Evolutionary conservation across 108 stramenopile species (phyloP).

Genomic region (Cyclotella sp.): DNA sequence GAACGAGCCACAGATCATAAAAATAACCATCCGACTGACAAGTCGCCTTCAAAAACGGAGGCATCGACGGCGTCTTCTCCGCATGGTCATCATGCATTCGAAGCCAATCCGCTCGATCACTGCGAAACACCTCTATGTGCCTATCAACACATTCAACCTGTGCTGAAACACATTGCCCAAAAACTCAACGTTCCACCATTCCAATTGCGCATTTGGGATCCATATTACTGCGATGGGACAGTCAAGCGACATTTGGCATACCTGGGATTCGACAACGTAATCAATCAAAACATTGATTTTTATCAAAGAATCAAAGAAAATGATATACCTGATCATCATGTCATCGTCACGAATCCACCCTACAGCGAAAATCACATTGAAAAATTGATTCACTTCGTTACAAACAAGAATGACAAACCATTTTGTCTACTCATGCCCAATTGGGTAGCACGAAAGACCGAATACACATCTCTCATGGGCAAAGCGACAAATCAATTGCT

Average conservation of each 20-base stretch:
- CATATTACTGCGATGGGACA: constrained; percentile 86
- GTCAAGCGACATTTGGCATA: constrained; percentile 49
- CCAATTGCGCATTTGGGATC: constrained; percentile 54
- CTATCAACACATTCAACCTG: background rate
- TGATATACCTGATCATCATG: constrained; percentile 65
- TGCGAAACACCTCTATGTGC: constrained; percentile 6
- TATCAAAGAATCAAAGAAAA: constrained; percentile 46
- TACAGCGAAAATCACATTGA: constrained; percentile 82
- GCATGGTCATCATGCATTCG: background rate
- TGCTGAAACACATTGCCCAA: background rate
- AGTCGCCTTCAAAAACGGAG: background rate
- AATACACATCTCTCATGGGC: constrained; percentile 1
- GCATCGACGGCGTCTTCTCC: background rate
- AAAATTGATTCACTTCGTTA: constrained; percentile 51
- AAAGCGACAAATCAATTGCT: background rate
- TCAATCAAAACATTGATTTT: constrained; percentile 54
- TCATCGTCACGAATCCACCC: constrained; percentile 88
- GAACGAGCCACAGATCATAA: too few relatives aligned
- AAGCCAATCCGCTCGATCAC: constrained; percentile 10
- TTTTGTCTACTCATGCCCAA: constrained; percentile 5
- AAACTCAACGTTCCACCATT: background rate
- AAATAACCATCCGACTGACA: too few relatives aligned
- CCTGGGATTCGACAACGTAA: constrained; percentile 71
- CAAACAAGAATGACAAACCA: background rate
- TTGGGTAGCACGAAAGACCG: background rate